phyloP scores from a whole-genome alignment of 805 yeast species.

The Peterozyma xylosa region DNA sequence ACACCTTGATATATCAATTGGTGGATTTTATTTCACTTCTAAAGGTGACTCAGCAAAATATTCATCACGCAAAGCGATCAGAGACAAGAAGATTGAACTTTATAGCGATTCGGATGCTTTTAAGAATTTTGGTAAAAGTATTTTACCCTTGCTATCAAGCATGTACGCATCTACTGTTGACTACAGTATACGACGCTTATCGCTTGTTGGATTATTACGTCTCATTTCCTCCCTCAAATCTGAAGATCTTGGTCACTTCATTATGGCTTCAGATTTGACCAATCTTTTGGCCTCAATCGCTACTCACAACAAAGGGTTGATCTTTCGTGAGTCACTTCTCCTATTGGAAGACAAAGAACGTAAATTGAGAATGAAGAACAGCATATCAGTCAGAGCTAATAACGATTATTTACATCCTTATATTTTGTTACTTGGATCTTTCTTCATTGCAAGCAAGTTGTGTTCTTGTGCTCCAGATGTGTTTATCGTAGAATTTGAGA shows the following conservation, averaged over 20 bases:
- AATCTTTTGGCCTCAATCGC: conserved; percentile 52
- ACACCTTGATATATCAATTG: conserved; percentile 14
- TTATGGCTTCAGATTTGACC: conserved; percentile 30
- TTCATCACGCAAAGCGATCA: conserved; percentile 15
- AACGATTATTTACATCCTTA: conserved; percentile 21
- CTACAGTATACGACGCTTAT: conserved; percentile 50
- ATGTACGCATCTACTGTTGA: conserved; percentile 72
- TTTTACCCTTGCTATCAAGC: conserved; percentile 48
- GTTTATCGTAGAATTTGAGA: conserved; percentile 44
- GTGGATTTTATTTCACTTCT: conserved; percentile 21
- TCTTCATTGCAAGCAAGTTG: conserved; percentile 38
- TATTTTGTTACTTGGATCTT: conserved; percentile 40
- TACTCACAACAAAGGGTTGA: conserved; percentile 38
- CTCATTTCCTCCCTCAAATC: conserved; percentile 34
- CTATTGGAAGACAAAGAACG: neutral
- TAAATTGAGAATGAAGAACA: conserved; percentile 7
- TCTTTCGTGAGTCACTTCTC: conserved; percentile 11
- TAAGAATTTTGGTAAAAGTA: conserved; percentile 30
- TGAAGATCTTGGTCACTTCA: conserved; percentile 20
- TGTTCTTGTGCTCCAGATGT: conserved; percentile 33
- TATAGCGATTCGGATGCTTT: conserved; percentile 20
- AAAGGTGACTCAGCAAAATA: conserved; percentile 7
- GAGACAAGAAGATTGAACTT: conserved; percentile 24
- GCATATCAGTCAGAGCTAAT: conserved; percentile 4
- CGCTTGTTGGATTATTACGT: conserved; percentile 45